phyloP scores from a whole-genome alignment of 257 asterid genomes.

The Datura wrightii region DNA sequence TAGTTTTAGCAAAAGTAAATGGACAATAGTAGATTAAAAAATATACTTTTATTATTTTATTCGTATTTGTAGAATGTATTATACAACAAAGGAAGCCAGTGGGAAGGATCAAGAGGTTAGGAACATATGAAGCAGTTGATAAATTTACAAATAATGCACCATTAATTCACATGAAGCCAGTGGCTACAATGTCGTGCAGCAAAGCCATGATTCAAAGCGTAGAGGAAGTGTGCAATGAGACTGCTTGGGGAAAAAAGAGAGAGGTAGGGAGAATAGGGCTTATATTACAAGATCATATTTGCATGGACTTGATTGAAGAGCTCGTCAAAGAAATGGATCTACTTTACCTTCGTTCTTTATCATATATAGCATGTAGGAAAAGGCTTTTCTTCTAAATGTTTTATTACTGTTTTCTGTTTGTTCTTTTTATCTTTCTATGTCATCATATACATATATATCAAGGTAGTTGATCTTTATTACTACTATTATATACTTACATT shows the following conservation, averaged over 20 bases:
- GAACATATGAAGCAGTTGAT: constrained; percentile 48
- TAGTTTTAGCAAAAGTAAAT: too few species aligned
- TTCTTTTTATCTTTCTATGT: neutral
- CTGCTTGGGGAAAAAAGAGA: constrained; percentile 76
- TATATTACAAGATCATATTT: constrained; percentile 66
- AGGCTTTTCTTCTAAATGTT: constrained; percentile 55
- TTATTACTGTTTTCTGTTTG: neutral
- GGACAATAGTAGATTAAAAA: too few species aligned
- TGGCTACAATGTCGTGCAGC: constrained; percentile 46
- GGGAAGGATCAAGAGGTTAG: constrained; percentile 50
- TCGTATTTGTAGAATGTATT: constrained; percentile 23
- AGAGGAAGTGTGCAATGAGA: constrained; percentile 76
- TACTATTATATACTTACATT: neutral
- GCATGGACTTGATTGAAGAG: constrained; percentile 75
- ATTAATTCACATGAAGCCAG: constrained; percentile 19
- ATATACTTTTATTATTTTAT: neutral
- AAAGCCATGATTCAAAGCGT: constrained; percentile 69
- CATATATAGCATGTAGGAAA: constrained; percentile 70
- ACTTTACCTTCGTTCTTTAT: constrained; percentile 40
- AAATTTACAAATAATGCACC: constrained; percentile 38
- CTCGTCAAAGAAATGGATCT: constrained; percentile 56
- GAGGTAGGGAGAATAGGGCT: constrained; percentile 68
- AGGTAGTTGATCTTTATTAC: neutral
- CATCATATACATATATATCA: neutral
- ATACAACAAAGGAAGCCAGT: constrained; percentile 40